These are phyloP conservation scores for Yarrowia sp. DNA, from an alignment of 805 yeast genomes.

Conservation along the genomic window DNA sequence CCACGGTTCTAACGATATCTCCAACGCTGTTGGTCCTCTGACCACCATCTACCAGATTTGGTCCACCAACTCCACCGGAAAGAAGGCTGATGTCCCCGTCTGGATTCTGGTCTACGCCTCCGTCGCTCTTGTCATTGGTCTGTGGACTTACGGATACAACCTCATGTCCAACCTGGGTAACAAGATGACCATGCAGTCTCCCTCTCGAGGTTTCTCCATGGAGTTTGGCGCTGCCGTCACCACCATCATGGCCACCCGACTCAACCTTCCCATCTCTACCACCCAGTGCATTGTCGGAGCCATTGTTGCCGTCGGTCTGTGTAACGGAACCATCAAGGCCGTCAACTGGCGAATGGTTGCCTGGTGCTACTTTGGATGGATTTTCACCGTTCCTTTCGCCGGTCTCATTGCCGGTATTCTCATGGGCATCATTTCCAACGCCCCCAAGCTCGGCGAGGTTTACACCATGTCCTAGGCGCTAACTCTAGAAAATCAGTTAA, in stretches of 20 bases:
- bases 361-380: conserved; percentile 72
- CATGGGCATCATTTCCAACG: conserved; percentile 31
- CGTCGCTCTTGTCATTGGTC: conserved; percentile 61
- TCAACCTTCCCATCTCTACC: conserved; percentile 69
- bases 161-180: conserved; percentile 71
- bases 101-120: conserved; percentile 73
- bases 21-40: conserved; percentile 75
- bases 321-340: conserved; percentile 59
- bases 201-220: conserved; percentile 71
- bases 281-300: conserved; percentile 80
- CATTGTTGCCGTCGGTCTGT: conserved; percentile 69
- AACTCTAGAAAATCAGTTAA: background rate
- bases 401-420: conserved; percentile 67
- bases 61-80: conserved; percentile 47
- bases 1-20: conserved; percentile 76
- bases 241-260: conserved; percentile 69
- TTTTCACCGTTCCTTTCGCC: conserved; percentile 68
- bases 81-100: conserved; percentile 58
- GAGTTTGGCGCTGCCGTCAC: conserved; percentile 78
- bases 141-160: conserved; percentile 68
- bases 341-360: conserved; percentile 75
- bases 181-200: conserved; percentile 69
- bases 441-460: conserved; percentile 38
- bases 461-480: conserved; percentile 30
- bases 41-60: conserved; percentile 62